Percentiles rank a stretch among this genome's conserved stretches.
phyloP scores from a whole-genome alignment of 768 basidiomycete species.

The Tylopilus vinaceipallidus region DNA sequence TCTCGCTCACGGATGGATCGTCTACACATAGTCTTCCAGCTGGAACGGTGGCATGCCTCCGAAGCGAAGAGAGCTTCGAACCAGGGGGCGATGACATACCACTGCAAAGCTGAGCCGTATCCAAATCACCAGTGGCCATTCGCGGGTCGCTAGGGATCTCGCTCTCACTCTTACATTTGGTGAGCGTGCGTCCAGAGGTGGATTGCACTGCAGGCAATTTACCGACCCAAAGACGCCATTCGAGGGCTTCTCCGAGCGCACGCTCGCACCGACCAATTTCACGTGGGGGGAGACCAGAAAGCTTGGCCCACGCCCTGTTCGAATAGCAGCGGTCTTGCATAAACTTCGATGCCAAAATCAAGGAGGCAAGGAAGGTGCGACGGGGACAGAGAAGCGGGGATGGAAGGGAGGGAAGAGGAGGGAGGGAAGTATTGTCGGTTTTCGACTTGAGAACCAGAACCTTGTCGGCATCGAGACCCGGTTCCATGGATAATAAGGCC shows the following conservation, averaged over 20 bases:
- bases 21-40: slow-evolving; percentile 29
- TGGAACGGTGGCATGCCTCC: slow-evolving; percentile 44
- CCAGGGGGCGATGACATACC: slow-evolving; percentile 13
- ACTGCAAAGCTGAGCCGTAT: background rate
- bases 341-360: slow-evolving; percentile 91
- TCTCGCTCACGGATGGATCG: slow-evolving; percentile 3
- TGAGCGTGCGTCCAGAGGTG: slow-evolving; percentile 37
- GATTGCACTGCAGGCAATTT: slow-evolving; percentile 48
- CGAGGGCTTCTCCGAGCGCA: slow-evolving; percentile 79
- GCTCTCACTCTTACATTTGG: slow-evolving; percentile 53
- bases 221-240: slow-evolving; percentile 93
- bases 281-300: slow-evolving; percentile 80
- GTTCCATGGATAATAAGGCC: slow-evolving; percentile 18
- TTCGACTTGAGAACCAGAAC: slow-evolving; percentile 9
- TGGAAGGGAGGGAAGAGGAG: slow-evolving; percentile 50
- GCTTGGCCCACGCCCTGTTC: slow-evolving; percentile 91
- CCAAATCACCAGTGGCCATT: slow-evolving; percentile 2
- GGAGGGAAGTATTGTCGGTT: slow-evolving; percentile 19
- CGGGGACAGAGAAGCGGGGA: slow-evolving; percentile 86
- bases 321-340: slow-evolving; percentile 92
- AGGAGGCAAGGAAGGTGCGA: slow-evolving; percentile 81
- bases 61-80: slow-evolving; percentile 28
- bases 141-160: slow-evolving; percentile 25
- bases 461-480: slow-evolving; percentile 12
- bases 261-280: slow-evolving; percentile 91